Conservation (phyloP, 2,329 filamentous ascomycete genomes). For the Cercospora zeae-maydis region DNA sequence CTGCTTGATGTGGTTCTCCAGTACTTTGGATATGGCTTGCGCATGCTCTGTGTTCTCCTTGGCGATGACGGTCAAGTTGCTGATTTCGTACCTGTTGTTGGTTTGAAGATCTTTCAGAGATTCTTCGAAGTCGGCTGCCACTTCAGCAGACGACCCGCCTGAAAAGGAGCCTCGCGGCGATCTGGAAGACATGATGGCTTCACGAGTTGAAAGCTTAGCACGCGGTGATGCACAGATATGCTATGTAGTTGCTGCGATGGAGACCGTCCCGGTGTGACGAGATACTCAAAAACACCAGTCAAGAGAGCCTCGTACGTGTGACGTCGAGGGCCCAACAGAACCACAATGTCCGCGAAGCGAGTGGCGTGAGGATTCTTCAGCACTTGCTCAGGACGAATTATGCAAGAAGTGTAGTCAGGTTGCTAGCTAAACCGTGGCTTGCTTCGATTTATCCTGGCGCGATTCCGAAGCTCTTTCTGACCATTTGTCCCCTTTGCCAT, state of each 20-base stretch:
- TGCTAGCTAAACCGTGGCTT: constrained; percentile 45
- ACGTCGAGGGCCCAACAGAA: constrained; percentile 1
- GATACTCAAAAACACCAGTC: background rate
- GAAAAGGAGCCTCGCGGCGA: constrained; percentile 37
- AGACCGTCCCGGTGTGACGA: constrained; percentile 1
- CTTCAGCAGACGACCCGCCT: constrained; percentile 66
- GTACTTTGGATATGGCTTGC: constrained; percentile 80
- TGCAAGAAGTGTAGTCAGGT: constrained; percentile 35
- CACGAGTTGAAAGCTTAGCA: constrained; percentile 21
- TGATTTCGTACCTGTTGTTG: constrained; percentile 93
- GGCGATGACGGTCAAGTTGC: constrained; percentile 93
- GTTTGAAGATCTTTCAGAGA: constrained; percentile 86
- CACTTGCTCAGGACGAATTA: constrained; percentile 24
- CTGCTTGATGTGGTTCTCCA: constrained; percentile 91
- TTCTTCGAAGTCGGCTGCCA: constrained; percentile 91
- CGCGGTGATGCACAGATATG: constrained; percentile 26
- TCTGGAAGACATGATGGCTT: constrained; percentile 56
- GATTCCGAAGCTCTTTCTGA: constrained; percentile 33
- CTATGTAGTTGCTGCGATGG: constrained; percentile 24
- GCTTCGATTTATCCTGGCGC: background rate
- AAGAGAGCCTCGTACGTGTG: constrained; percentile 5
- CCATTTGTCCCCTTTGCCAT: constrained; percentile 13
- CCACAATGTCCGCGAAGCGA: background rate
- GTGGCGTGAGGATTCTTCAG: constrained; percentile 11
- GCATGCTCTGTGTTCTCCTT: constrained; percentile 97